Evolutionary conservation across 768 basidiomycete genomes (phyloP).

Genomic region (Hericium rajendrae): DNA sequence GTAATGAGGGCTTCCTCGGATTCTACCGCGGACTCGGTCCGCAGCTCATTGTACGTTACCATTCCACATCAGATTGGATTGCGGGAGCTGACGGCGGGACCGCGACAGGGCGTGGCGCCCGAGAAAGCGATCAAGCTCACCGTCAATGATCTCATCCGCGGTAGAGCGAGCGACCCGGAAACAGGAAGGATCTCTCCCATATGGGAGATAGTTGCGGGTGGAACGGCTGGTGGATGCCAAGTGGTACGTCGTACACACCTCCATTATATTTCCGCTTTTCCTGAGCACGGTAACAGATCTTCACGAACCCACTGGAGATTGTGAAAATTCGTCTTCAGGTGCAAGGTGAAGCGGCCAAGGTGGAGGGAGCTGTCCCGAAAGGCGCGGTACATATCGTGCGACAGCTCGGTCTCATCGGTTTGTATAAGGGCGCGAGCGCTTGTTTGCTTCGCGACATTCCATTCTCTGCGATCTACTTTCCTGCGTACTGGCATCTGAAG

Average conservation of each 20-base stretch:
- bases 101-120: slow-evolving; percentile 75
- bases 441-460: slow-evolving; percentile 94
- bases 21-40: slow-evolving; percentile 96
- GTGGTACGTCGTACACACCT: slow-evolving; percentile 53
- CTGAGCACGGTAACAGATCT: slow-evolving; percentile 44
- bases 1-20: slow-evolving; percentile 89
- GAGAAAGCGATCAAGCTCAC: slow-evolving; percentile 98
- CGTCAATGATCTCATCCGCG: slow-evolving; percentile 86
- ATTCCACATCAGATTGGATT: background rate
- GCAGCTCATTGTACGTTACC: slow-evolving; percentile 66
- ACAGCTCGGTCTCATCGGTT: slow-evolving; percentile 82
- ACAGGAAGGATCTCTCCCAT: slow-evolving; percentile 85
- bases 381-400: slow-evolving; percentile 91
- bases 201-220: slow-evolving; percentile 94
- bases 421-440: slow-evolving; percentile 89
- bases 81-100: background rate
- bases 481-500: slow-evolving; percentile 83
- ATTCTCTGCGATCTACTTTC: slow-evolving; percentile 91
- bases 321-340: slow-evolving; percentile 94
- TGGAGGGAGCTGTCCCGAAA: slow-evolving; percentile 68
- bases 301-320: slow-evolving; percentile 96
- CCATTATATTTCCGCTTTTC: background rate
- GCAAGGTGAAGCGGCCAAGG: slow-evolving; percentile 91
- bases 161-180: slow-evolving; percentile 82
- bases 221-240: slow-evolving; percentile 91